A percentile compares a stretch with the other conserved stretches of the same genome.
These are phyloP conservation scores for Fusarium tanahbumbuense DNA, from an alignment of 2,329 filamentous ascomycete species.

Conservation along the genomic window DNA sequence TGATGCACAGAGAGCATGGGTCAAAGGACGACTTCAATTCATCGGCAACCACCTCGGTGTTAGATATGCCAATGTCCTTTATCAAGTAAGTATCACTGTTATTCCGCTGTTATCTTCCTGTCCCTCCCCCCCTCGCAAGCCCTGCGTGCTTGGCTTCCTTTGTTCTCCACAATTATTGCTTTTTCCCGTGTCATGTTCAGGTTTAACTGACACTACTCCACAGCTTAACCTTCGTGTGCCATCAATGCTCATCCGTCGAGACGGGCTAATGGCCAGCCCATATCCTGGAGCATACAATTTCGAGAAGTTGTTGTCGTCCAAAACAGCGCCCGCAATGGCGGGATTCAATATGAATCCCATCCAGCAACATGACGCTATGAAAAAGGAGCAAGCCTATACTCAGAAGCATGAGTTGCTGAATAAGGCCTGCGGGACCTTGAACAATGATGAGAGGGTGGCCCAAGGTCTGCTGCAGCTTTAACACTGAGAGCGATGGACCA, in stretches of 20 bases:
- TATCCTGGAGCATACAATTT: slow-evolving; percentile 58
- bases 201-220: slow-evolving; percentile 19
- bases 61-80: slow-evolving; percentile 67
- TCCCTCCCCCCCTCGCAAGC: not conserved
- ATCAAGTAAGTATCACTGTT: slow-evolving; percentile 57
- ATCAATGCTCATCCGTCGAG: slow-evolving; percentile 70
- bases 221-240: slow-evolving; percentile 69
- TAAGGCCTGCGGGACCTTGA: slow-evolving; percentile 54
- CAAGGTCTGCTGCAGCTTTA: slow-evolving; percentile 52
- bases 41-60: slow-evolving; percentile 68
- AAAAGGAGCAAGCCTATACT: slow-evolving; percentile 58
- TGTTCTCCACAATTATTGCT: slow-evolving; percentile 6
- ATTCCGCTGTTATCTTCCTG: not conserved
- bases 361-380: slow-evolving; percentile 61
- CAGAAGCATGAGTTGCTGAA: slow-evolving; percentile 57
- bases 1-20: slow-evolving; percentile 68
- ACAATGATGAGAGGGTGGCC: slow-evolving; percentile 54
- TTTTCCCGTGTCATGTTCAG: slow-evolving; percentile 29
- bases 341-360: slow-evolving; percentile 58
- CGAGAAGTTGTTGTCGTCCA: slow-evolving; percentile 58
- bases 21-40: slow-evolving; percentile 63
- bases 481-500: not conserved
- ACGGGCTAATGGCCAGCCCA: slow-evolving; percentile 61
- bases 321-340: slow-evolving; percentile 49
- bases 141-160: not conserved